phyloP scores from a whole-genome alignment of 2,329 filamentous ascomycete species.

The Exophiala oligosperma region DNA sequence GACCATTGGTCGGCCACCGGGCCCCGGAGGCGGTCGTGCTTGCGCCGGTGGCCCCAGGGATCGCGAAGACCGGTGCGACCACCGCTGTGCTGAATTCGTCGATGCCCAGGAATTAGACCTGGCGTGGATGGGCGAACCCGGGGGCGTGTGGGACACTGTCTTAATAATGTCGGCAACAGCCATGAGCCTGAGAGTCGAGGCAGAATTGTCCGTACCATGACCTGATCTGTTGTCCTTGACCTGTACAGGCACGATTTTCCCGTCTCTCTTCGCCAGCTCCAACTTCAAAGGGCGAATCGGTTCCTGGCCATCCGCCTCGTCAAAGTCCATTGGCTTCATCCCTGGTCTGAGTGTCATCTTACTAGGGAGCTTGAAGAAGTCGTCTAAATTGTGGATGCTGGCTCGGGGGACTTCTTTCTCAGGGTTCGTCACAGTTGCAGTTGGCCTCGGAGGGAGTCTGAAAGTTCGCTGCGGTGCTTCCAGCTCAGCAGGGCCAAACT shows the following conservation, averaged over 20 bases:
- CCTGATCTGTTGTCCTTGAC: slow-evolving; percentile 5
- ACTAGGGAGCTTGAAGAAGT: slow-evolving; percentile 20
- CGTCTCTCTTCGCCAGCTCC: slow-evolving; percentile 22
- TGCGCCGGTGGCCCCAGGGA: slow-evolving; percentile 19
- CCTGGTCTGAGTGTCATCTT: slow-evolving; percentile 12
- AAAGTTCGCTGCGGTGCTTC: slow-evolving; percentile 26
- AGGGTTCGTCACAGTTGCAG: slow-evolving; percentile 3
- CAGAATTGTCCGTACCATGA: background rate
- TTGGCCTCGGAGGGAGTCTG: slow-evolving; percentile 23
- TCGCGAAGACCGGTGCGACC: slow-evolving; percentile 19
- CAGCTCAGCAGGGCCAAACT: slow-evolving; percentile 18
- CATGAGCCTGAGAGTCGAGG: slow-evolving; percentile 13
- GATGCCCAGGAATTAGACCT: slow-evolving; percentile 17
- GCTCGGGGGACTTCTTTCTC: slow-evolving; percentile 16
- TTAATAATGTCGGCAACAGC: slow-evolving; percentile 24
- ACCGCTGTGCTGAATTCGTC: slow-evolving; percentile 20
- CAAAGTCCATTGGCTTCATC: slow-evolving; percentile 21
- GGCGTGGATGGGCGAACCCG: slow-evolving; percentile 23
- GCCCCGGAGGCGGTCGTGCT: slow-evolving; percentile 26
- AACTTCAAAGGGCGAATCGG: slow-evolving; percentile 21
- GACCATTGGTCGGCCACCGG: slow-evolving; percentile 28
- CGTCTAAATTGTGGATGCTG: slow-evolving; percentile 13
- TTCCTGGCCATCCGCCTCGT: slow-evolving; percentile 5
- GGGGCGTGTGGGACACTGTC: slow-evolving; percentile 25
- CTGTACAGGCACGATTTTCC: slow-evolving; percentile 24